Conservation (phyloP, 2,329 filamentous ascomycete genomes). For the Aspergillus sp. region DNA sequence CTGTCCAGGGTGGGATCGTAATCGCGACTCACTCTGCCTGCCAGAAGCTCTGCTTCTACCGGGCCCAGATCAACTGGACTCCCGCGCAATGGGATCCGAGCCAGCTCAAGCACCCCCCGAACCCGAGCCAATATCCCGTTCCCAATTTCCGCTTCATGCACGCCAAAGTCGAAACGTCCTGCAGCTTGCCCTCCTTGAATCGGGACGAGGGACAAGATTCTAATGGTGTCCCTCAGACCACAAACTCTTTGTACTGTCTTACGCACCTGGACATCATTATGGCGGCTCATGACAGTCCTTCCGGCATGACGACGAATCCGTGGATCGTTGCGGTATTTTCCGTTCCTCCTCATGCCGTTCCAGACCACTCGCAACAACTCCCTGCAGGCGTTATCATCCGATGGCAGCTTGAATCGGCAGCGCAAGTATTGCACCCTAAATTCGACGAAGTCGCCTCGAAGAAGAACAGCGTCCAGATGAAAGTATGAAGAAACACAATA, state of each 20-base stretch:
- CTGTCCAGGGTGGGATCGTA: slow-evolving; percentile 62
- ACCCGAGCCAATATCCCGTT: slow-evolving; percentile 30
- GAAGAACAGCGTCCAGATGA: slow-evolving; percentile 53
- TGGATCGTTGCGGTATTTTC: slow-evolving; percentile 74
- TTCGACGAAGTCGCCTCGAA: slow-evolving; percentile 74
- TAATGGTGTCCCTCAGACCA: slow-evolving; percentile 22
- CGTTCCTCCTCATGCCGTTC: slow-evolving; percentile 52
- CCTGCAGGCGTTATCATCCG: slow-evolving; percentile 73
- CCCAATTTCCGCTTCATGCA: slow-evolving; percentile 39
- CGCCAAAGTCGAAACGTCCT: slow-evolving; percentile 38
- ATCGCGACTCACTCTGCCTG: slow-evolving; percentile 52
- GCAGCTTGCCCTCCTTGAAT: slow-evolving; percentile 28
- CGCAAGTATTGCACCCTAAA: slow-evolving; percentile 68
- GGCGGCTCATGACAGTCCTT: slow-evolving; percentile 57
- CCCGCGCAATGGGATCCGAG: slow-evolving; percentile 54
- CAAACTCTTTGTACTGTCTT: slow-evolving; percentile 55
- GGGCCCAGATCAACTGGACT: slow-evolving; percentile 74
- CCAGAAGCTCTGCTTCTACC: slow-evolving; percentile 71
- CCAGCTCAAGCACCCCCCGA: slow-evolving; percentile 29
- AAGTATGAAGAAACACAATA: slow-evolving; percentile 24
- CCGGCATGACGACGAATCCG: slow-evolving; percentile 57
- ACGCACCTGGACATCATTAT: slow-evolving; percentile 75
- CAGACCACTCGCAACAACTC: slow-evolving; percentile 58
- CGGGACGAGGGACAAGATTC: slow-evolving; percentile 23
- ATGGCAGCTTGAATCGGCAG: slow-evolving; percentile 72